Evolutionary conservation across 192 early-diverging fungal genomes (phyloP), one percentile per base, ranked within the genome.

Genomic region (Cetraspora pellucida): DNA sequence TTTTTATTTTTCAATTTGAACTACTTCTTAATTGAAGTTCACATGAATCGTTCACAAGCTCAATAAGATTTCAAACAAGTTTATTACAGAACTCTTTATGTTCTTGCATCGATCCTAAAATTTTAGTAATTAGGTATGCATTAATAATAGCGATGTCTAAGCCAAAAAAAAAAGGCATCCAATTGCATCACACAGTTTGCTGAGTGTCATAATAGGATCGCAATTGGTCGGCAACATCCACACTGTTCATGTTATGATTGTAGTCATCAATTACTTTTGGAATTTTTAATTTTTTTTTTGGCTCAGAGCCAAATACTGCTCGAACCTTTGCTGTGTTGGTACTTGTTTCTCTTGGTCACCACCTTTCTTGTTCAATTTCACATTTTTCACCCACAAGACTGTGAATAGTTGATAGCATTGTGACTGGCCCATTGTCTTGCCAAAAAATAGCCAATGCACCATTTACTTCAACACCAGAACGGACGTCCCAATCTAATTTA

Each of bases 331-430:
- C 8, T 54, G 37, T 63, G 50, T 77, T 45, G 10, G 27, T 54
- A 47, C 47, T 52, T 49, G 61, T 44, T n/a, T 17, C 46, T 14
- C 58, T 75, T 59, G 25, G 59, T 45, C 61, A 23, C 19, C 14
- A 44, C 3, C n/a, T 1, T 19, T 45, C 17, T 25, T 23, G 13
- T 63, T 45, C n/a, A 23, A 47, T 16, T 64, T 19, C 17, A 0
- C 44, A 43, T 9, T 57, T 63, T n/a, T 58, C 65, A 23, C 19
- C 31, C 31, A 75, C 27, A 57, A 78, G 66, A 16, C 46, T 16
- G 49, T 83, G 74, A 61, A 83, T 79, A 21, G 79, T 83, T 19
- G 54, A 72, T 37, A 83, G 57, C 77, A 81, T 83, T 17, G 77
- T 69, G 8, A 80, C 81, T 23, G 76, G 71, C 30, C 46, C 77